Evolutionary conservation across 2,329 filamentous ascomycete species (phyloP).

Genomic region (Trichoderma arundinaceum): DNA sequence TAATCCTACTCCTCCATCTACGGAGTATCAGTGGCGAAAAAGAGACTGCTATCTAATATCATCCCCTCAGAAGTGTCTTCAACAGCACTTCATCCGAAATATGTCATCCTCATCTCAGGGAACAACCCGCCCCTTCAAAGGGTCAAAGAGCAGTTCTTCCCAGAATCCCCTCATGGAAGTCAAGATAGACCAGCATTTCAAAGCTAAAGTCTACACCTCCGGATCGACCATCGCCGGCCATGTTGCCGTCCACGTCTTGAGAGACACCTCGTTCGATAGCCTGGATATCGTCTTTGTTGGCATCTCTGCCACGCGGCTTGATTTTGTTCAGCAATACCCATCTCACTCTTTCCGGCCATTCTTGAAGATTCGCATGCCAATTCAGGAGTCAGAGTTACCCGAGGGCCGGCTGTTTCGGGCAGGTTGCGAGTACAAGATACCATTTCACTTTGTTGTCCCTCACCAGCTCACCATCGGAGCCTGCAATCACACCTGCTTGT

Average conservation of each 20-base stretch:
- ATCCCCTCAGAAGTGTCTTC: no score
- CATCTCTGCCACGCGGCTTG: conserved; percentile 55
- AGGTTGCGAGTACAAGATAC: conserved; percentile 56
- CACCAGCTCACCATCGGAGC: conserved; percentile 61
- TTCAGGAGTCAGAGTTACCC: conserved; percentile 54
- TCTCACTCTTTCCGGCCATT: conserved; percentile 58
- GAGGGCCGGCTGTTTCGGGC: conserved; percentile 54
- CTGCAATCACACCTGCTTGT: conserved; percentile 57
- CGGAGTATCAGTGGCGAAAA: not conserved
- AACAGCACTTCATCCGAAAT: not conserved
- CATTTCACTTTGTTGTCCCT: conserved; percentile 67
- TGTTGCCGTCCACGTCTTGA: conserved; percentile 52
- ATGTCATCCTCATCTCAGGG: conserved; percentile 39
- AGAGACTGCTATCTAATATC: not conserved
- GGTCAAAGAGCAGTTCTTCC: conserved; percentile 20
- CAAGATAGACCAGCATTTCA: conserved; percentile 59
- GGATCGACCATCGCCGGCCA: conserved; percentile 57
- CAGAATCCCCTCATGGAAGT: conserved; percentile 53
- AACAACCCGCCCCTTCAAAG: conserved; percentile 19
- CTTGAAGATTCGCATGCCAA: conserved; percentile 62
- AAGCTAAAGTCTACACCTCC: conserved; percentile 61
- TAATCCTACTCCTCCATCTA: not conserved
- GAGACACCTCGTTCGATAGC: conserved; percentile 56
- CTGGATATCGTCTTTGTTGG: conserved; percentile 62
- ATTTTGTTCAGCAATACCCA: conserved; percentile 56